A percentile compares a stretch with the other conserved stretches of the same genome.
Conservation (phyloP, 129 eudicot species). For the Oenanthe sinensis region DNA sequence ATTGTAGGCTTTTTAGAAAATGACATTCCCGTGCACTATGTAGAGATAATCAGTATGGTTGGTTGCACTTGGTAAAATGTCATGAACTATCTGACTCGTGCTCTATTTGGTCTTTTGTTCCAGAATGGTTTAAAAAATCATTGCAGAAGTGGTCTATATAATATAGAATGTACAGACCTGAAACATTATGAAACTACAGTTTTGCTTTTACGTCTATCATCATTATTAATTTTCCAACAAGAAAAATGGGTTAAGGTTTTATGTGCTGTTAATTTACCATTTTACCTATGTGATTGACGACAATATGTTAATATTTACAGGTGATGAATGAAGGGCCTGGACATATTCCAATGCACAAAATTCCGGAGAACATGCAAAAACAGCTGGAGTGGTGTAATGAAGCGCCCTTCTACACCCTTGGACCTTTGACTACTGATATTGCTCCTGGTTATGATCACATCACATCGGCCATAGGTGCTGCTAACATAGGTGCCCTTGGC, state of each 20-base stretch:
- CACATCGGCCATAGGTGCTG: constrained; percentile 99
- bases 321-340: constrained; percentile 99
- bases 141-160: background rate
- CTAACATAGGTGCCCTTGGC: constrained; percentile 96
- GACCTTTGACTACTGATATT: constrained; percentile 93
- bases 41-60: background rate
- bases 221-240: background rate
- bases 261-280: background rate
- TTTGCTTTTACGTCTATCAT: background rate
- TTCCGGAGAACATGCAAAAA: constrained; percentile 94
- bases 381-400: constrained; percentile 97
- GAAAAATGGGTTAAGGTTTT: background rate
- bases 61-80: background rate
- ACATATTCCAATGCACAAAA: constrained; percentile 92
- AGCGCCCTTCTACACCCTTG: constrained; percentile 98
- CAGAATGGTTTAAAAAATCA: background rate
- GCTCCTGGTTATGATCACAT: constrained; percentile 99
- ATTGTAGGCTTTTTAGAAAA: background rate
- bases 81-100: background rate
- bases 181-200: background rate
- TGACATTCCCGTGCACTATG: background rate
- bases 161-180: background rate
- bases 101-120: background rate
- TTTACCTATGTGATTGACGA: background rate
- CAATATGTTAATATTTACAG: constrained; percentile 22